Percentiles rank a stretch among this genome's conserved stretches.
phyloP scores from a whole-genome alignment of 2,329 filamentous ascomycete species.

The Geosmithia putterillii region DNA sequence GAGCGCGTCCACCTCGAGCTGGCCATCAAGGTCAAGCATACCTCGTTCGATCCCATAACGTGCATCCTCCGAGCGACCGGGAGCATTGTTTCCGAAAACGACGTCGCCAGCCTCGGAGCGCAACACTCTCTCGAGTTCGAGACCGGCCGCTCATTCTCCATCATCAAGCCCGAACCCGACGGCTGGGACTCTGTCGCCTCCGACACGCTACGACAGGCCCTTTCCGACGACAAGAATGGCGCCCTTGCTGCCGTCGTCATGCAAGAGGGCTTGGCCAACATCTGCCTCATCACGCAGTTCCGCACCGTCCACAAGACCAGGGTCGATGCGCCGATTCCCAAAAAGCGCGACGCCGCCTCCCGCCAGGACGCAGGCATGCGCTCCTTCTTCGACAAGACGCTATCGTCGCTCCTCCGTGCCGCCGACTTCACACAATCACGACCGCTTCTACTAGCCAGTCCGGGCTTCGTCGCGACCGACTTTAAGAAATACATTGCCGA shows the following conservation, averaged over 20 bases:
- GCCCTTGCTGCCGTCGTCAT: slow-evolving; percentile 86
- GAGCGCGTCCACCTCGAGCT: slow-evolving; percentile 45
- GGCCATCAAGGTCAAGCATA: slow-evolving; percentile 42
- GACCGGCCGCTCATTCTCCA: slow-evolving; percentile 72
- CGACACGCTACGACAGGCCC: slow-evolving; percentile 65
- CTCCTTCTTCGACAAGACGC: slow-evolving; percentile 62
- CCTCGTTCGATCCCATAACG: slow-evolving; percentile 44
- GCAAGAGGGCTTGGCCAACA: slow-evolving; percentile 77
- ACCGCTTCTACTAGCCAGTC: slow-evolving; percentile 74
- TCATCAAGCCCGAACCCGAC: slow-evolving; percentile 70
- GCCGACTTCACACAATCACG: slow-evolving; percentile 61
- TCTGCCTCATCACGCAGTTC: slow-evolving; percentile 71
- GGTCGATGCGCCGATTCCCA: slow-evolving; percentile 53
- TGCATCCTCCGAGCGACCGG: slow-evolving; percentile 45
- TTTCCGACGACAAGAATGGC: slow-evolving; percentile 67
- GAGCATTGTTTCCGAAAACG: slow-evolving; percentile 38
- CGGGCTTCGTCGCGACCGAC: slow-evolving; percentile 72
- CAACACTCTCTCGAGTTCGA: slow-evolving; percentile 67
- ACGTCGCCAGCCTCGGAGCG: slow-evolving; percentile 38
- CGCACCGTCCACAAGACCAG: slow-evolving; percentile 57
- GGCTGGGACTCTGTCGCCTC: slow-evolving; percentile 85
- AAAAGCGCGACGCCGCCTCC: slow-evolving; percentile 51
- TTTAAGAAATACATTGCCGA: slow-evolving; percentile 66
- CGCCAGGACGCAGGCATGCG: slow-evolving; percentile 61
- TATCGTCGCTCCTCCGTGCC: slow-evolving; percentile 64